Base-by-base conservation (phyloP, 2,329 filamentous ascomycete genomes). In the Amesomyces nigricolor region DNA sequence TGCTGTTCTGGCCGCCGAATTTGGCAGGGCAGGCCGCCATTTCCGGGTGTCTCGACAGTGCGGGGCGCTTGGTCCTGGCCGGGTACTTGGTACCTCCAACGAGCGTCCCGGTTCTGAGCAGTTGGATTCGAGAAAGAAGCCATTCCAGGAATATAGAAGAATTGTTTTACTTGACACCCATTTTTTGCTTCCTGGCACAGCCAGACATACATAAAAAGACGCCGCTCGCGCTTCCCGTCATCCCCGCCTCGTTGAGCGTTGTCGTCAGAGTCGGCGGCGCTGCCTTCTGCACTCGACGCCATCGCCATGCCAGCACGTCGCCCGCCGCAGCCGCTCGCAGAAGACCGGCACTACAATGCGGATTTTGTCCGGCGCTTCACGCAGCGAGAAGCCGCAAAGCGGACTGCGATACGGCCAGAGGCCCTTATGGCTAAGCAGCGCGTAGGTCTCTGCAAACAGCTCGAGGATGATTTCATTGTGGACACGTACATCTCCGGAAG, bases 241-340 rank as follows among this genome's bases (percentile, higher is more conserved):
- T 47, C 39, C 39, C n/a, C n/a, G 39, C 14, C 39, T 40, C 39
- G n/a, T 40, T n/a, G 39, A 40, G 14, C 7, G n/a, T 17, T 16
- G 39, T 40, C n/a, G 16, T 40, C n/a, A 40, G 39, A 40, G 39
- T 40, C 39, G 39, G 14, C 16, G 22, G 39, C 37, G 37, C n/a
- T 39, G 46, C 29, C 35, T 17, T 42, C 47, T 35, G 30, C 19
- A 22, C 37, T 50, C 37, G 42, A 50, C 37, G 47, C 37, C 13
- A 42, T 50, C 47, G 37, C 47, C 19, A 50, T 50, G 35, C 37
- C 47, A 39, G 47, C 47, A 50, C 47, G 47, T 42, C 47, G 35
- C 35, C 47, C 47, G 32, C 46, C 46, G 46, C 32, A 32, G 46
- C 46, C 32, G 35, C 46, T 48, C 37, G 37, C 35, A 22, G n/a